Percentiles rank a stretch among this genome's conserved stretches.
Evolutionary conservation across 305 asterid genomes (phyloP).

Genomic region (Fraxinus baroniana): DNA sequence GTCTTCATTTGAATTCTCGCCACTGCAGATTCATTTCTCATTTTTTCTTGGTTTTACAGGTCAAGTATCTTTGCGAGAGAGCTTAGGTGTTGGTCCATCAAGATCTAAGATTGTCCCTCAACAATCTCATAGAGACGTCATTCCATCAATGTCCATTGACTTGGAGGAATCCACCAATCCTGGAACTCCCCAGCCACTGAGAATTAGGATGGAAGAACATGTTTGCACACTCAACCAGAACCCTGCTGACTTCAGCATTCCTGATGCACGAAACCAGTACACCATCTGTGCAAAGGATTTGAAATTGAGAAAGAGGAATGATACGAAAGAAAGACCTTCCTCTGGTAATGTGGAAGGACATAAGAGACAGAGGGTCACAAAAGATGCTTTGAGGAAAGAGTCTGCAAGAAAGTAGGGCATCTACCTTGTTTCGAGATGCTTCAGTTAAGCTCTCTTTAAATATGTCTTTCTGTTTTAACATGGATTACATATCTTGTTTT

Average conservation of each 20-base stretch:
- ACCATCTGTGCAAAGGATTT: slow-evolving; percentile 54
- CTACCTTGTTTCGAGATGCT: neutral
- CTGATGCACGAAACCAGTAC: slow-evolving; percentile 51
- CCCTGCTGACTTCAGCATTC: slow-evolving; percentile 76
- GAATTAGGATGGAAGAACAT: slow-evolving; percentile 18
- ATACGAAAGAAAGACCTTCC: slow-evolving; percentile 23
- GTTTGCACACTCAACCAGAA: slow-evolving; percentile 57
- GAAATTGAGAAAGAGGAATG: slow-evolving; percentile 34
- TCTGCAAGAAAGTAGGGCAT: slow-evolving; percentile 20
- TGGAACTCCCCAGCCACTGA: slow-evolving; percentile 19
- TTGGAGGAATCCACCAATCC: slow-evolving; percentile 23
- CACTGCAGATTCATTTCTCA: neutral
- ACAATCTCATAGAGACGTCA: neutral
- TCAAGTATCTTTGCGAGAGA: slow-evolving; percentile 17
- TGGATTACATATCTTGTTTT: neutral
- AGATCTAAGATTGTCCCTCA: neutral
- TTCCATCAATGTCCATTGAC: slow-evolving; percentile 17
- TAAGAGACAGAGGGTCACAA: slow-evolving; percentile 40
- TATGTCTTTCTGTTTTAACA: neutral
- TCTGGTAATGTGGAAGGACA: slow-evolving; percentile 26
- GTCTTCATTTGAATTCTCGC: neutral
- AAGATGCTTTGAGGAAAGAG: slow-evolving; percentile 29
- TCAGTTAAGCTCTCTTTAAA: neutral
- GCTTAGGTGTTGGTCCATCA: neutral
- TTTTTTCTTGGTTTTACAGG: slow-evolving; percentile 17